Base-by-base conservation (phyloP, 2,329 filamentous ascomycete genomes). In the Fusarium caatingaense region DNA sequence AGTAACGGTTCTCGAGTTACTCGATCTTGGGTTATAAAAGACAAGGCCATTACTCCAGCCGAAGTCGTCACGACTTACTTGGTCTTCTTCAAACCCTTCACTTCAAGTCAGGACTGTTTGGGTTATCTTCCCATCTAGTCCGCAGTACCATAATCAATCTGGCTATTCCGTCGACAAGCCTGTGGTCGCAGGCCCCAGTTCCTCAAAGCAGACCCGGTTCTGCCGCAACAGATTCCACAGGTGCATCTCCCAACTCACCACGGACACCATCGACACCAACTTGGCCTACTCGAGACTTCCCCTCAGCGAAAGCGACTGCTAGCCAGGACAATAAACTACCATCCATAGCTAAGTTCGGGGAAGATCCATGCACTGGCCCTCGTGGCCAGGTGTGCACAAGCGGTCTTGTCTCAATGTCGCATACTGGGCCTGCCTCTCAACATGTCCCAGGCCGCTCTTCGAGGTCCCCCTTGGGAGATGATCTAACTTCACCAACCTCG, bases 401-500 rank as follows among this genome's bases (percentile, higher is more conserved):
- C 83, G 86, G 87, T 81, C 84, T 84, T 85, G 82, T 82, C 83
- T 85, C 87, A 83, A 90, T 90, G 88, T 89, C 87, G 83, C 86
- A 88, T 83, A 85, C 84, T 82, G 85, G 83, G 76, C 80, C 84
- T 84, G 83, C 82, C 80, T 82, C 86, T 85, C 83, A 81, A 78
- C 83, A 86, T 83, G 80, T 82, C 78, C 86, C 86, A 80, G 85
- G 82, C 77, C 83, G 80, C 73, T 79, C 81, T 70, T 82, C 83
- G 69, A 81, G 78, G 74, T 84, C 83, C 58, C 81, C 84, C 66
- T 73, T 79, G 66, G 76, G 77, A 76, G 78, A 79, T 69, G 73
- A 76, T 49, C 74, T 74, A 55, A 50, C 51, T 56, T 74, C 76
- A 27, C 71, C 75, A 51, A 70, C 65, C 58, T 71, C 72, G 46